Conservation (phyloP, 208 protist species). For the Trichomonas vaginalis region DNA sequence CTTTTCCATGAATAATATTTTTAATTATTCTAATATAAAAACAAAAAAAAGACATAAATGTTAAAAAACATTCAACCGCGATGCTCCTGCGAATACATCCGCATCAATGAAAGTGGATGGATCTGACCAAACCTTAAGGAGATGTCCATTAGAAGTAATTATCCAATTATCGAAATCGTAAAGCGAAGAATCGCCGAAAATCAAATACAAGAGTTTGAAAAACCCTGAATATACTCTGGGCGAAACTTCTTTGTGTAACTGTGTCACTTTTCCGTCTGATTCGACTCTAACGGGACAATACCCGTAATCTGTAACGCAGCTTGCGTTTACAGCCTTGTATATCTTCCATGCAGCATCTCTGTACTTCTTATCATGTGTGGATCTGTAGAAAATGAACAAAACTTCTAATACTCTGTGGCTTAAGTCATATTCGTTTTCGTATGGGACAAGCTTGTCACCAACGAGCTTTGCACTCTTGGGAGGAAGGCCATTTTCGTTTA, state of each 20-base stretch:
- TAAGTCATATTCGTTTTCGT: neutral
- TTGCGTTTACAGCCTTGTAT: neutral
- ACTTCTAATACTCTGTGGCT: neutral
- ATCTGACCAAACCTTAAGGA: neutral
- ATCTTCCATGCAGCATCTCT: neutral
- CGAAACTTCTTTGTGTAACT: neutral
- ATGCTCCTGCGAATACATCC: neutral
- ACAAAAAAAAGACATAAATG: too few species aligned
- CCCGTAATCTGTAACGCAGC: neutral
- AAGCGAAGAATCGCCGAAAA: neutral
- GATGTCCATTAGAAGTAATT: neutral
- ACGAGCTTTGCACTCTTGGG: neutral
- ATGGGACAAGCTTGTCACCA: neutral
- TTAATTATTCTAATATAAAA: too few species aligned
- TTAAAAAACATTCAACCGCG: neutral
- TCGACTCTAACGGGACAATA: neutral
- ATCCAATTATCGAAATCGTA: neutral
- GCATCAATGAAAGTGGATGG: neutral
- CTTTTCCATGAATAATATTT: too few species aligned
- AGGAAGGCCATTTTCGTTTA: neutral
- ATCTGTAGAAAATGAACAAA: neutral
- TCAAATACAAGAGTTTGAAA: neutral
- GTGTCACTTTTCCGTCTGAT: neutral
- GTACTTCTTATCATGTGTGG: neutral
- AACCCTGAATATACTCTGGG: neutral